Percentiles rank a stretch among this genome's conserved stretches.
These are phyloP conservation scores for Thinopyrum elongatum DNA, from an alignment of 176 grass and related monocot genomes.

Conservation along the genomic window DNA sequence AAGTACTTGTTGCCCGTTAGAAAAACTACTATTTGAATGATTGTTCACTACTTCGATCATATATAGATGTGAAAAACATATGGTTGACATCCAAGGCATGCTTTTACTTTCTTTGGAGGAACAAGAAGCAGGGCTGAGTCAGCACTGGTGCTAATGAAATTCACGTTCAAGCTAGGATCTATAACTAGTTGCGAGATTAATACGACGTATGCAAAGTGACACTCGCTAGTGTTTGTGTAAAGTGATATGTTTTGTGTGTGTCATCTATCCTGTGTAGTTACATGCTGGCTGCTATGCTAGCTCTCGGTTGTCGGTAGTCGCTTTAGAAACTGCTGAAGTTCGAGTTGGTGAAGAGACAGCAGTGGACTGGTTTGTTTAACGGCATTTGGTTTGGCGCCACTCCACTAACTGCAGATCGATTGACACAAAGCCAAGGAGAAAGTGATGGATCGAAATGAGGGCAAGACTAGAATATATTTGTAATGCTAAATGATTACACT, in stretches of 20 bases:
- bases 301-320: conserved; percentile 13
- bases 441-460: neutral
- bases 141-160: neutral
- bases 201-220: neutral
- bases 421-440: conserved; percentile 15
- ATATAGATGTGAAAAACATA: neutral
- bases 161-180: neutral
- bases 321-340: neutral
- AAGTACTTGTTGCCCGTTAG: too few relatives aligned
- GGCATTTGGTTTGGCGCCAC: conserved; percentile 43
- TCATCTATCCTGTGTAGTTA: neutral
- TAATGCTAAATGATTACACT: conserved; percentile 18
- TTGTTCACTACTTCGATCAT: neutral
- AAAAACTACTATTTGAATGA: neutral
- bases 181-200: neutral
- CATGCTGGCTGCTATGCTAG: conserved; percentile 1
- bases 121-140: neutral
- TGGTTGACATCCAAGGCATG: neutral
- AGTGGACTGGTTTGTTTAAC: conserved; percentile 39
- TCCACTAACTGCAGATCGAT: conserved; percentile 37
- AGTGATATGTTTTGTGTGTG: neutral
- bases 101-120: neutral
- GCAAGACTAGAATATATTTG: neutral
- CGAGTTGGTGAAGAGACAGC: conserved; percentile 26
- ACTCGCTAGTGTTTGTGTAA: neutral